Evolutionary conservation across 208 protist genomes (phyloP).

Genomic region (Crithidia sp.): DNA sequence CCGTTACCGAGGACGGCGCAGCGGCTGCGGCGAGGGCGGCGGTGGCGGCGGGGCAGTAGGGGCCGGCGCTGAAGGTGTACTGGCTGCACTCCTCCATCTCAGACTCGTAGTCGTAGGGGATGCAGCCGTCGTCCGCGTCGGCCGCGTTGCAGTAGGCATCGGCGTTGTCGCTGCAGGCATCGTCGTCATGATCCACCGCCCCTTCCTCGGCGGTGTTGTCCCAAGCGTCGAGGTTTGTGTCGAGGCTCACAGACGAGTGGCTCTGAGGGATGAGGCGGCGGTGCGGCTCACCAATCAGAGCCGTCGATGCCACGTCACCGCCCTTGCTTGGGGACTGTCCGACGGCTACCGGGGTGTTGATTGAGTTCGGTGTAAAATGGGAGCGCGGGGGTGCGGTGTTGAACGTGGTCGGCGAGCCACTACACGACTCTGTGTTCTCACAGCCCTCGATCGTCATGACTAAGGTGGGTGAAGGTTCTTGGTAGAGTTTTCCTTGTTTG

Average conservation of each 20-base stretch:
- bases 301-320: too few relatives aligned
- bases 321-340: background rate
- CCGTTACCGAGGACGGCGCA: conserved; percentile 11
- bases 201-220: background rate
- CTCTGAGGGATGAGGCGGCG: conserved; percentile 1
- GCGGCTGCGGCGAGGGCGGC: conserved; percentile 20
- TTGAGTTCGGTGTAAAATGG: background rate
- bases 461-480: background rate
- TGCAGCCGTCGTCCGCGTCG: conserved; percentile 17
- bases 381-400: background rate
- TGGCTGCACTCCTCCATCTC: conserved; percentile 67
- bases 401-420: conserved; percentile 1
- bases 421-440: conserved; percentile 10
- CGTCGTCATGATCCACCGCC: background rate
- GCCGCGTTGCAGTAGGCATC: background rate
- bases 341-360: background rate
- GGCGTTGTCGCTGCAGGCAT: conserved; percentile 1
- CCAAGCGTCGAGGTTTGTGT: conserved; percentile 10
- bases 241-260: conserved; percentile 5
- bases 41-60: conserved; percentile 37
- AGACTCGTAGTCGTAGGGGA: conserved; percentile 59
- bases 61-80: conserved; percentile 57
- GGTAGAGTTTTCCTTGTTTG: background rate
- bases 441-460: conserved; percentile 12
- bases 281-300: background rate